phyloP scores from a whole-genome alignment of 495 filamentous ascomycete genomes.

The Hyphodiscus hymeniophilus region DNA sequence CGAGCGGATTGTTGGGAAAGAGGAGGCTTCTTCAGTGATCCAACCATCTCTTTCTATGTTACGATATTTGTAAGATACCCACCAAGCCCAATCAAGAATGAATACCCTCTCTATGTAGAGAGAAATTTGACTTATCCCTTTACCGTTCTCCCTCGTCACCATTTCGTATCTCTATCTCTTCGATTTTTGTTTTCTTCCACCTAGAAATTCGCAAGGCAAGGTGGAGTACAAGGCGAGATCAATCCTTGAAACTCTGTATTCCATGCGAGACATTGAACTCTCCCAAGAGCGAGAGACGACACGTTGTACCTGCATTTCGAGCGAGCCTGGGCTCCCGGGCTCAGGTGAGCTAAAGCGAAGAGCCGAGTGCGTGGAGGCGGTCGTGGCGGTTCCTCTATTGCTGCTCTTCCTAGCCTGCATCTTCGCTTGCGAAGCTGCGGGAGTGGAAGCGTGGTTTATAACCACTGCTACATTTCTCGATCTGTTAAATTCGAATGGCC shows the following conservation, averaged over 20 bases:
- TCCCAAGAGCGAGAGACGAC: not conserved
- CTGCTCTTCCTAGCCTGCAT: not conserved
- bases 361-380: conserved; percentile 5
- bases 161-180: not conserved
- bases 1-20: conserved; percentile 1
- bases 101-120: too few relatives aligned
- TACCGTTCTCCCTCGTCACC: not conserved
- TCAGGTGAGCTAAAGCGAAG: too few relatives aligned
- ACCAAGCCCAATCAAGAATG: not conserved
- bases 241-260: conserved; percentile 60
- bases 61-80: not conserved
- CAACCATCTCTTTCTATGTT: not conserved
- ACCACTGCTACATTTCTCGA: not conserved
- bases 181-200: not conserved
- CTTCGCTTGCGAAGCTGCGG: not conserved
- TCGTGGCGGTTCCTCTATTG: conserved; percentile 2
- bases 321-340: not conserved
- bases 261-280: conserved; percentile 48
- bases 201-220: conserved; percentile 37
- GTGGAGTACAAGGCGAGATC: conserved; percentile 58
- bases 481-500: too few relatives aligned
- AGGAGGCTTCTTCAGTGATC: conserved; percentile 14
- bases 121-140: not conserved
- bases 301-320: not conserved
- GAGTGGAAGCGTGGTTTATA: not conserved